Conservation (phyloP, 2,329 filamentous ascomycete genomes). For the Microascus cirrosus region DNA sequence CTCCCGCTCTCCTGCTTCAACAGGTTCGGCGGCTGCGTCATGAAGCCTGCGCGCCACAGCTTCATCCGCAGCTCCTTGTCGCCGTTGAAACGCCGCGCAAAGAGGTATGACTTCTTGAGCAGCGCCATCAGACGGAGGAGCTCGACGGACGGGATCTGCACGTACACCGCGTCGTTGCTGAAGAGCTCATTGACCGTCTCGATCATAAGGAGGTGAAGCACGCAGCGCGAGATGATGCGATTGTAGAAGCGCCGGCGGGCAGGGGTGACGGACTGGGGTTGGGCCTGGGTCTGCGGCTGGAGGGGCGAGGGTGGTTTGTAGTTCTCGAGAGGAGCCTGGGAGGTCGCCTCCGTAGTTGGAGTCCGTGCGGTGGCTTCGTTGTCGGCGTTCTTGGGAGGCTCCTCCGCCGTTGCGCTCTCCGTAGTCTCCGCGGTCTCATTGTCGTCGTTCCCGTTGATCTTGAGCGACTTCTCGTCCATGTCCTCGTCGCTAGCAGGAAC, state of each 20-base stretch:
- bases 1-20: constrained; percentile 93
- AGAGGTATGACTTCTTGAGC: constrained; percentile 91
- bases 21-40: constrained; percentile 97
- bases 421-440: constrained; percentile 11
- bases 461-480: constrained; percentile 45
- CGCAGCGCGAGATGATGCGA: constrained; percentile 96
- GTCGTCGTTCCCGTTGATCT: constrained; percentile 44
- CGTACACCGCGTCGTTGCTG: constrained; percentile 91
- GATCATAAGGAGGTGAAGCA: constrained; percentile 96
- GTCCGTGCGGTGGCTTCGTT: constrained; percentile 11
- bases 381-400: constrained; percentile 1
- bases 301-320: constrained; percentile 68
- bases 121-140: constrained; percentile 87
- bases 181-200: constrained; percentile 98
- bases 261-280: constrained; percentile 85
- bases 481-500: constrained; percentile 16
- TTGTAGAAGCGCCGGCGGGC: constrained; percentile 95
- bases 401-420: not conserved
- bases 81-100: constrained; percentile 94
- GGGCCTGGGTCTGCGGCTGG: constrained; percentile 81
- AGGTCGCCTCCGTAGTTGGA: constrained; percentile 16
- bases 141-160: constrained; percentile 81
- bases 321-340: constrained; percentile 58
- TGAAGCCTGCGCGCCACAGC: constrained; percentile 95
- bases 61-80: constrained; percentile 92